Evolutionary conservation across 2,329 filamentous ascomycete genomes (phyloP), one percentile per base, ranked within the genome.

Genomic region (Rhexocercosporidium sp.): DNA sequence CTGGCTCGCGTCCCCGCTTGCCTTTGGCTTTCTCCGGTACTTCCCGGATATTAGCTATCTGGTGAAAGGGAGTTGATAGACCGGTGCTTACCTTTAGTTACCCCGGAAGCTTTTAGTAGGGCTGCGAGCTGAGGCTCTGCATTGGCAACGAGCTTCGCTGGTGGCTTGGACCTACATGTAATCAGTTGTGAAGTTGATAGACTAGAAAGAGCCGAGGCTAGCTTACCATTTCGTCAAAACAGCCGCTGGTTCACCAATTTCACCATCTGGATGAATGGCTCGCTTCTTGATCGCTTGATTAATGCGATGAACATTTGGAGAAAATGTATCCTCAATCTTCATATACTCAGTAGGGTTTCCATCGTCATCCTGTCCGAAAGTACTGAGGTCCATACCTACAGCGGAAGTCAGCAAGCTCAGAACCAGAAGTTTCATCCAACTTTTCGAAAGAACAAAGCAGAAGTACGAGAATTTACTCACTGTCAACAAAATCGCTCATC

Each of bases 401-500:
- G 14, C 25, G 18, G 14, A 27, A 46, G 37, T 65, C 37, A 65
- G 64, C 39, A 11, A 44, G 25, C n/a, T 25, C 18, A 3, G 12
- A n/a, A 31, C 49, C 2, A 22, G 8, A 31, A 16, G 7, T 22
- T 34, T 3, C 16, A 3, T 20, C n/a, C 6, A 44, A 18, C 41
- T 44, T n/a, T 20, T 20, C 16, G 41, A 44, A n/a, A 25, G 27
- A 53, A 53, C 49, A 54, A 14, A 16, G 31, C 12, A 18, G 7
- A n/a, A 37, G 5, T 22, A 12, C 31, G 18, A 9, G 20, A 25
- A 27, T 14, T 20, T 54, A 61, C 63, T 60, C 41, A 66, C 88
- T 88, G 77, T 98, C 93, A 8, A 99, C 93, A 73, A 95, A 98
- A 70, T 93, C 88, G 77, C 90, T 91, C 94, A 99, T 98, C 0